Conservation (phyloP, 179 eudicot genomes). For the Beta macrorhiza region DNA sequence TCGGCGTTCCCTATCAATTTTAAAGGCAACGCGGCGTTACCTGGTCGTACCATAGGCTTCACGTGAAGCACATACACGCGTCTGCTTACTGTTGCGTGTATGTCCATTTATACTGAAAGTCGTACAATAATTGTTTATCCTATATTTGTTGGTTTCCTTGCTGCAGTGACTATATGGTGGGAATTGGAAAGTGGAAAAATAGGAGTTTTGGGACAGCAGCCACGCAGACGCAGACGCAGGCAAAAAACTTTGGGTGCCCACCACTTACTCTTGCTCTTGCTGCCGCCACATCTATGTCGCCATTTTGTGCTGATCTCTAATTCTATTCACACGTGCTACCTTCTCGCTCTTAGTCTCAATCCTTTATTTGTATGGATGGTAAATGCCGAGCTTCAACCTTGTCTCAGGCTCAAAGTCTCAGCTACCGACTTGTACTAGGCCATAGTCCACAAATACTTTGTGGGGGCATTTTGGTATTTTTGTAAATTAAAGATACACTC, state of each 20-base stretch:
- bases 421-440: too few species aligned
- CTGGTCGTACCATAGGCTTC: neutral
- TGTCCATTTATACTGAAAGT: neutral
- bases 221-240: neutral
- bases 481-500: too few species aligned
- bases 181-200: neutral
- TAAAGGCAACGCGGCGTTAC: neutral
- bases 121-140: neutral
- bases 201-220: neutral
- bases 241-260: neutral
- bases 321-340: constrained; percentile 2
- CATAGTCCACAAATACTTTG: too few species aligned
- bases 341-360: neutral
- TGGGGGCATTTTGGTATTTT: too few species aligned
- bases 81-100: neutral
- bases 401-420: too few species aligned
- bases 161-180: neutral
- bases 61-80: neutral
- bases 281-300: neutral
- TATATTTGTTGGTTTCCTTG: neutral
- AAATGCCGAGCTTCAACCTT: too few species aligned
- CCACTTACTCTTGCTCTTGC: neutral
- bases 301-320: neutral
- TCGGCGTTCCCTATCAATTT: neutral
- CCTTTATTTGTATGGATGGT: neutral